Evolutionary conservation across 139 green algal genomes (phyloP).

Genomic region (Chlamydomonas incerta): DNA sequence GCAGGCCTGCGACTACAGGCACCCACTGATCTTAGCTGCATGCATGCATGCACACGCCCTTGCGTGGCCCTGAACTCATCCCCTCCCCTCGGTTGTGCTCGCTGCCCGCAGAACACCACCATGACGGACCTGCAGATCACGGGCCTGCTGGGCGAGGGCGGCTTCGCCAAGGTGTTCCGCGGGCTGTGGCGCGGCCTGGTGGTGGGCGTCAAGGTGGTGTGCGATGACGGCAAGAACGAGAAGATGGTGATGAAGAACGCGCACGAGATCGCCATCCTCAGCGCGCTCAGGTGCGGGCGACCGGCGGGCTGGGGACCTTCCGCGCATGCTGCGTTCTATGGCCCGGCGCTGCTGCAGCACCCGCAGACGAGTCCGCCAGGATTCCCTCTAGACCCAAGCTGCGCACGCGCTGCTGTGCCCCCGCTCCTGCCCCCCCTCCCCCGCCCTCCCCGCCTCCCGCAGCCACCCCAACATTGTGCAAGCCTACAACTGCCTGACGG

Average conservation of each 20-base stretch:
- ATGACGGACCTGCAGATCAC: slow-evolving; percentile 57
- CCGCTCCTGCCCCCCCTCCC: background rate
- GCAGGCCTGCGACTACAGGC: too few relatives aligned
- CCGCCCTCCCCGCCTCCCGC: background rate
- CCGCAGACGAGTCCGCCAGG: too few relatives aligned
- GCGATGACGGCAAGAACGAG: slow-evolving; percentile 65
- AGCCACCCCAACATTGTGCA: slow-evolving; percentile 14
- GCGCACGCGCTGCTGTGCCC: too few relatives aligned
- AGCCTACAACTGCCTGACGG: slow-evolving; percentile 70
- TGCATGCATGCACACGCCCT: too few relatives aligned
- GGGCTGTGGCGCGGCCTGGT: slow-evolving; percentile 60
- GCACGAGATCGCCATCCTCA: slow-evolving; percentile 73
- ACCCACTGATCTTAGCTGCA: too few relatives aligned
- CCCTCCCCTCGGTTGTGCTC: background rate
- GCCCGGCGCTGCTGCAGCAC: too few relatives aligned
- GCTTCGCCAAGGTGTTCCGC: slow-evolving; percentile 72
- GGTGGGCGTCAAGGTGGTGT: slow-evolving; percentile 64
- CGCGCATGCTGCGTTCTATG: too few relatives aligned
- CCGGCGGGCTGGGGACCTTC: too few relatives aligned
- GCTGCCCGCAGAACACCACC: slow-evolving; percentile 38
- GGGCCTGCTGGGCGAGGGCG: slow-evolving; percentile 66
- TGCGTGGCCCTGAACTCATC: too few relatives aligned
- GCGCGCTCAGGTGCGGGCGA: slow-evolving; percentile 47
- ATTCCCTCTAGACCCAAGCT: too few relatives aligned
- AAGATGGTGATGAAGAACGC: slow-evolving; percentile 74